Evolutionary conservation across 2,329 filamentous ascomycete species (phyloP).

Genomic region (Ramularia collo-cygni): DNA sequence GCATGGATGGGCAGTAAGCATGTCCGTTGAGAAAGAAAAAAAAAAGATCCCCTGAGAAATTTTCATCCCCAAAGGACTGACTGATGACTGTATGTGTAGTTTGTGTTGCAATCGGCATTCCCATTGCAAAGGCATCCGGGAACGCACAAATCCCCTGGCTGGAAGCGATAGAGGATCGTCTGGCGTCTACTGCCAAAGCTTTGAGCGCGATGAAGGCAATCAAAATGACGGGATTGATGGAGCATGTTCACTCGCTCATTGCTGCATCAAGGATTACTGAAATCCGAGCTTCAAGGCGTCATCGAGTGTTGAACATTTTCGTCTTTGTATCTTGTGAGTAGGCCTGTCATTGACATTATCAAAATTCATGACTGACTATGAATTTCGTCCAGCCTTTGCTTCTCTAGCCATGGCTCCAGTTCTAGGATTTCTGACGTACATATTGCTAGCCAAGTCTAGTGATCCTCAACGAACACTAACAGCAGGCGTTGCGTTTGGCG

Average conservation of each 20-base stretch:
- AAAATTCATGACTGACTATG: too few relatives aligned
- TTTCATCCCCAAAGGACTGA: too few relatives aligned
- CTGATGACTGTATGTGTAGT: too few relatives aligned
- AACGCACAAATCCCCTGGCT: conserved; percentile 35
- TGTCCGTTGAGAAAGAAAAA: not conserved
- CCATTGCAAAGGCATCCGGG: conserved; percentile 13
- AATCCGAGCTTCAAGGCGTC: not conserved
- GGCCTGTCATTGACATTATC: too few relatives aligned
- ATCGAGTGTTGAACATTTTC: not conserved
- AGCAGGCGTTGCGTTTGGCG: conserved; percentile 6
- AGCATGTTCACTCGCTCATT: not conserved
- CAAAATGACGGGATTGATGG: conserved; percentile 34
- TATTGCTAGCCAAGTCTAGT: not conserved
- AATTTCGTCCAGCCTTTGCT: too few relatives aligned
- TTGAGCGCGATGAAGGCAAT: conserved; percentile 42
- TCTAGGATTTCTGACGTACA: not conserved
- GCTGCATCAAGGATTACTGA: not conserved
- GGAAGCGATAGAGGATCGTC: conserved; percentile 38
- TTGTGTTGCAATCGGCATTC: not conserved
- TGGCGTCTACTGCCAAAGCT: conserved; percentile 36
- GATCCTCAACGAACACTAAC: conserved; percentile 20
- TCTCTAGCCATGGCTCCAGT: too few relatives aligned
- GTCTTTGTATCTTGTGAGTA: too few relatives aligned
- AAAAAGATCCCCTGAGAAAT: not conserved
- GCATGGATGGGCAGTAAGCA: not conserved